A percentile compares a stretch with the other conserved stretches of the same genome.
phyloP scores from a whole-genome alignment of 169 alveolate species.

The Eimeria sp. region DNA sequence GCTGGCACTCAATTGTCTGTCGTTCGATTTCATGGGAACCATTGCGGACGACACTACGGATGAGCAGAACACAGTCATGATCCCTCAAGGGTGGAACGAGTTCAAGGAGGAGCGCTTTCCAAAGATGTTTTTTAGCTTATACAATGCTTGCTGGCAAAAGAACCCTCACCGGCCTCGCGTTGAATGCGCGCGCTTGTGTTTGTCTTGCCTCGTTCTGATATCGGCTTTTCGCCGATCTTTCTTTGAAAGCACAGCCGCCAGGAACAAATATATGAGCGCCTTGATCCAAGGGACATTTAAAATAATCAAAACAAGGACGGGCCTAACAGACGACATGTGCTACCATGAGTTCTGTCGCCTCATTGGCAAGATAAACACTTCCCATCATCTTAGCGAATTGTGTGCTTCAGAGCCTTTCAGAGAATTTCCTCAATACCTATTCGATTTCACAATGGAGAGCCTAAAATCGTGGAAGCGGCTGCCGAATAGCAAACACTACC shows the following conservation, averaged over 20 bases:
- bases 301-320: slow-evolving; percentile 92
- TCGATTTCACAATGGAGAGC: slow-evolving; percentile 94
- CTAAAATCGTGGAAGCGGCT: slow-evolving; percentile 92
- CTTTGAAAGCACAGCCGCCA: slow-evolving; percentile 93
- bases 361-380: slow-evolving; percentile 95
- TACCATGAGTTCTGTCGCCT: slow-evolving; percentile 96
- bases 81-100: slow-evolving; percentile 95
- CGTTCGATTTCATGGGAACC: slow-evolving; percentile 97
- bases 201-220: slow-evolving; percentile 92
- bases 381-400: slow-evolving; percentile 92
- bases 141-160: slow-evolving; percentile 87
- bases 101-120: slow-evolving; percentile 93
- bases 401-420: slow-evolving; percentile 86
- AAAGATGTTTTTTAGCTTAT: slow-evolving; percentile 89
- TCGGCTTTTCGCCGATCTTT: slow-evolving; percentile 94
- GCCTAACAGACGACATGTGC: slow-evolving; percentile 93
- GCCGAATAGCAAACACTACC: slow-evolving; percentile 96
- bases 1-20: slow-evolving; percentile 93
- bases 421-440: slow-evolving; percentile 95
- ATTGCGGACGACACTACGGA: slow-evolving; percentile 97
- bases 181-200: slow-evolving; percentile 92
- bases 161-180: slow-evolving; percentile 79
- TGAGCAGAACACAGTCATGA: slow-evolving; percentile 96
- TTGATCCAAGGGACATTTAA: slow-evolving; percentile 94
- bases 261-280: slow-evolving; percentile 90